Percentiles rank a stretch among this genome's conserved stretches.
Evolutionary conservation across 495 filamentous ascomycete genomes (phyloP).

Genomic region (Lasiosphaeria miniovina): DNA sequence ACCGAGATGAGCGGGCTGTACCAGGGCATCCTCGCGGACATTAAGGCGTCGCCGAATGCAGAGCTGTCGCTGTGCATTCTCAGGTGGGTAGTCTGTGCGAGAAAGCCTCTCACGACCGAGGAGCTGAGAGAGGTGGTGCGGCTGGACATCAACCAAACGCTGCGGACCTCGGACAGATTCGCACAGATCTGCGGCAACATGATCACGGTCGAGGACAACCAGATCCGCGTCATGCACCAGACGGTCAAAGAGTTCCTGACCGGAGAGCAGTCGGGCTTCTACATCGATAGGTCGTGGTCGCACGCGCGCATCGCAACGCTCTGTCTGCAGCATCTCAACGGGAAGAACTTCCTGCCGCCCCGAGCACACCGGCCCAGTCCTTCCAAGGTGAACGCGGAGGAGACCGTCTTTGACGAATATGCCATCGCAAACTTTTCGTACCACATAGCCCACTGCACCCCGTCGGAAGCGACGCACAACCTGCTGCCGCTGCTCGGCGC

Average conservation of each 20-base stretch:
- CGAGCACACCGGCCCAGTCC: conserved; percentile 8
- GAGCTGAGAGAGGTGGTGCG: conserved; percentile 22
- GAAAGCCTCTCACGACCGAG: conserved; percentile 14
- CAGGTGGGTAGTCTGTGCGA: conserved; percentile 23
- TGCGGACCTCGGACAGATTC: conserved; percentile 16
- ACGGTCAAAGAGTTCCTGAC: conserved; percentile 26
- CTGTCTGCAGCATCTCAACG: conserved; percentile 23
- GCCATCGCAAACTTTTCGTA: conserved; percentile 20
- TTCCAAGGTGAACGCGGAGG: conserved; percentile 3
- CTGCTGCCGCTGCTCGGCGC: conserved; percentile 14
- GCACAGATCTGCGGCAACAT: conserved; percentile 21
- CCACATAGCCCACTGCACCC: conserved; percentile 21
- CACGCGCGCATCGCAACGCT: conserved; percentile 22
- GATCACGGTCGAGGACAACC: conserved; percentile 20
- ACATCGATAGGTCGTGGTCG: conserved; percentile 11
- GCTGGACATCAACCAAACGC: conserved; percentile 22
- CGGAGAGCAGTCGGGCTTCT: conserved; percentile 13
- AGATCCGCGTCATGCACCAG: conserved; percentile 23
- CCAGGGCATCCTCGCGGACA: conserved; percentile 15
- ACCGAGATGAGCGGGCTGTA: conserved; percentile 26
- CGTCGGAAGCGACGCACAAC: conserved; percentile 10
- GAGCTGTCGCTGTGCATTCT: conserved; percentile 22
- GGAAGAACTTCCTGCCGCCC: conserved; percentile 16
- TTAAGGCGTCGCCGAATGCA: conserved; percentile 14
- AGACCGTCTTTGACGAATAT: conserved; percentile 17